phyloP scores from a whole-genome alignment of 2,329 filamentous ascomycete species.

The Metarhizium anisopliae region DNA sequence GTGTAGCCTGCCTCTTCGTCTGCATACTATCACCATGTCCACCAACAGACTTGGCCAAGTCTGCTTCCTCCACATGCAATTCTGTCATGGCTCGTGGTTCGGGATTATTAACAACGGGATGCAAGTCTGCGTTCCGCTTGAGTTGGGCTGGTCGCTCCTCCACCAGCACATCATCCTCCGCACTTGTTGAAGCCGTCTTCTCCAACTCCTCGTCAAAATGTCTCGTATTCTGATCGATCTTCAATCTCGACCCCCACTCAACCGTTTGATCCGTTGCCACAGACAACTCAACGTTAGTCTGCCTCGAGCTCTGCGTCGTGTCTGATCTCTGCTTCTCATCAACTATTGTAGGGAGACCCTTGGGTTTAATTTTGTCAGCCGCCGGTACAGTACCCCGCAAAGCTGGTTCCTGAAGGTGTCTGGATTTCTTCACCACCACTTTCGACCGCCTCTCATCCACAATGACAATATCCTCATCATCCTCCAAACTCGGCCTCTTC shows the following conservation, averaged over 20 bases:
- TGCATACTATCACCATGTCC: background rate
- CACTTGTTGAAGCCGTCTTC: background rate
- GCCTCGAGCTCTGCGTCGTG: background rate
- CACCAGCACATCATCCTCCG: background rate
- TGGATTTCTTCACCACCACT: background rate
- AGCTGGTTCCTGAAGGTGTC: background rate
- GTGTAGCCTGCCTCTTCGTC: background rate
- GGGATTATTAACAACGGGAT: background rate
- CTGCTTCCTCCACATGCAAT: background rate
- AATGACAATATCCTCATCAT: slow-evolving; percentile 8
- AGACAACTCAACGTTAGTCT: background rate
- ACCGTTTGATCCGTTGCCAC: background rate
- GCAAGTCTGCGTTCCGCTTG: background rate
- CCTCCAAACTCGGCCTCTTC: background rate
- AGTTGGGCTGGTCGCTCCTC: background rate
- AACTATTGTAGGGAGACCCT: background rate
- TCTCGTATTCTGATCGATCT: background rate
- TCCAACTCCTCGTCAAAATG: background rate
- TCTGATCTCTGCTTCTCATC: background rate
- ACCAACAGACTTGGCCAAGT: background rate
- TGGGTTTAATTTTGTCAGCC: background rate
- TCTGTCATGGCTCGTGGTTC: background rate
- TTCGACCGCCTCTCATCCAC: slow-evolving; percentile 1
- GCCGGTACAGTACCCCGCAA: background rate
- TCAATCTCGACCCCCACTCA: background rate